Base-by-base conservation (phyloP, 139 green algal species). In the Yamagishiella unicocca region DNA sequence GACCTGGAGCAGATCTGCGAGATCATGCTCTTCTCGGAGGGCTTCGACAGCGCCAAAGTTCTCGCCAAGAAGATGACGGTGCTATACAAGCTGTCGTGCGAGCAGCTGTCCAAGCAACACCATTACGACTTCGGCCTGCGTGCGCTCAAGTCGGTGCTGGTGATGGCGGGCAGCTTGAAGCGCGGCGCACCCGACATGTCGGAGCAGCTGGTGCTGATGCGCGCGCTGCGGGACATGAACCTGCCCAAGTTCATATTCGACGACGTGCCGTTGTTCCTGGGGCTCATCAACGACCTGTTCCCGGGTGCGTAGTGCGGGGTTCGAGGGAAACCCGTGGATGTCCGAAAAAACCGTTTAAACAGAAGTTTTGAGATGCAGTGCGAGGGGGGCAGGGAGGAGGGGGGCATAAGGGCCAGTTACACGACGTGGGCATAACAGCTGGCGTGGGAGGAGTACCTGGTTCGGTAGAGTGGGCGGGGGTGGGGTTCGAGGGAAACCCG, bases 51-150 rank as follows among this genome's bases (percentile, higher is more conserved):
- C 21, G 95, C 95, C 74, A 97, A 95, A 91, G 75, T 94, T 24
- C 90, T 98, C 33, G 95, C 95, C 43, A 97, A 97, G 93, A 98
- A 98, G 92, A 97, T 98, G 95, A 96, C 93, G 54, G 95, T 98
- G 90, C 92, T 98, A 89, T 98, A 98, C 92, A 96, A 96, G 90
- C 93, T 98, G 46, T 92, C 91, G 25, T 89, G 90, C 38, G 95
- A 97, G 91, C 95, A 98, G 94, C 92, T 98, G 45, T 96, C 92
- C 61, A 97, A 97, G 92, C 95, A 97, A 90, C 93, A 95, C 76
- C 95, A 98, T 83, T 98, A 98, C 84, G 95, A 98, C 91, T 98
- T 98, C 88, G 95, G 95, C 40, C 90, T 98, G 80, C 90, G 95
- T 42, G 95, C 95, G 33, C 91, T 98, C 66, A 97, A 97, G 82